A percentile compares a stretch with the other conserved stretches of the same genome.
phyloP scores from a whole-genome alignment of 2,329 filamentous ascomycete genomes.

The Penicillium vulpinum region DNA sequence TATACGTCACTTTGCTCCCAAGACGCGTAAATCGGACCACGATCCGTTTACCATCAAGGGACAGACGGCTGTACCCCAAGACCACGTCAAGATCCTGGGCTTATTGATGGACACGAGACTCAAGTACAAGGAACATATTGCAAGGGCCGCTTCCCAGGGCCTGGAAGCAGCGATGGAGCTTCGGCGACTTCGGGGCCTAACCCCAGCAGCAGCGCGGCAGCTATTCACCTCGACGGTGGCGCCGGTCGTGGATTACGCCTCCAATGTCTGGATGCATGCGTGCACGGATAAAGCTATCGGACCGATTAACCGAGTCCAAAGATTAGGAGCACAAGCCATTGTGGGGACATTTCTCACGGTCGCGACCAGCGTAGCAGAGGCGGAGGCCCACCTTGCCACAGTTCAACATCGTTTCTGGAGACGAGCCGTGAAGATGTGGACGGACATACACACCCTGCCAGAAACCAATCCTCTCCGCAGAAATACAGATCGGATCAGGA shows the following conservation, averaged over 20 bases:
- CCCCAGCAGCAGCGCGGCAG: slow-evolving; percentile 18
- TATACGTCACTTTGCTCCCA: not conserved
- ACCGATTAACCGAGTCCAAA: slow-evolving; percentile 22
- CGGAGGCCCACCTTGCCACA: slow-evolving; percentile 19
- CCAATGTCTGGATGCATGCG: slow-evolving; percentile 24
- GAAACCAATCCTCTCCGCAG: slow-evolving; percentile 15
- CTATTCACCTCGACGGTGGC: slow-evolving; percentile 22
- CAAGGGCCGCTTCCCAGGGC: slow-evolving; percentile 23
- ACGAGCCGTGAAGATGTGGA: slow-evolving; percentile 17
- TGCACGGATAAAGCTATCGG: slow-evolving; percentile 11
- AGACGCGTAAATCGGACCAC: not conserved
- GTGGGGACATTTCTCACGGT: slow-evolving; percentile 22
- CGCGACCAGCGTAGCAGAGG: slow-evolving; percentile 21
- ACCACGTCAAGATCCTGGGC: not conserved
- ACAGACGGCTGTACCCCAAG: not conserved
- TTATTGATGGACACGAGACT: slow-evolving; percentile 23
- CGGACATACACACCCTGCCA: slow-evolving; percentile 9
- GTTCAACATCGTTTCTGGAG: slow-evolving; percentile 14
- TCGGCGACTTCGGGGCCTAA: slow-evolving; percentile 1
- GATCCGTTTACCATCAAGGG: not conserved
- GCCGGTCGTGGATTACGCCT: slow-evolving; percentile 26
- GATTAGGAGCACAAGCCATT: slow-evolving; percentile 24
- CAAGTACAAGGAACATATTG: slow-evolving; percentile 26
- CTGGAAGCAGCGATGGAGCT: slow-evolving; percentile 19
- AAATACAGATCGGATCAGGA: not conserved